Base-by-base conservation (phyloP, 176 grass and related monocot species). In the Microstegium vimineum region DNA sequence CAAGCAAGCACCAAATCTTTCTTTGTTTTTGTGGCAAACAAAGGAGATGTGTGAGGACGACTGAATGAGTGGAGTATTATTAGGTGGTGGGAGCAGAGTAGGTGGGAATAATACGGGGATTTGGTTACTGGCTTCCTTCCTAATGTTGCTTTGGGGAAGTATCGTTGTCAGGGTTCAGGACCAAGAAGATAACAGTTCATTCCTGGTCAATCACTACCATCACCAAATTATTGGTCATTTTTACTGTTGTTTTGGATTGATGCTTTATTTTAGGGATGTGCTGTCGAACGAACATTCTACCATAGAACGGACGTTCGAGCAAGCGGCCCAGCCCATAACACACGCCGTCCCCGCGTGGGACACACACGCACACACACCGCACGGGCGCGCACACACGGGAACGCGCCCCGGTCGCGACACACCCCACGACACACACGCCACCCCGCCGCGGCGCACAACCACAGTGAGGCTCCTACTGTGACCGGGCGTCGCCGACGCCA, bases 61-160 rank as follows among this genome's bases (percentile, higher is more conserved):
- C 25, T 62, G 64, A 35, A 49, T 54, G 78, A 49, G 30, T 16
- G 62, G 64, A 77, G 25, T 28, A 66, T 73, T 78, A 47, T 90
- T 73, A 26, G 45, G 73, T 77, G 54, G 42, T 30, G 70, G 77
- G 77, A 60, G 31, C 72, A 76, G 62, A 35, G 64, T 61, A 78
- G 83, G 36, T 38, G 66, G 59, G 84, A 71, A 73, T 2, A 10
- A 85, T 72, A 10, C 41, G 40, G 28, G 47, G 27, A 76, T 85
- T 69, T 69, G 51, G 82, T 75, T 36, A 25, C 63, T 59, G 43
- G 45, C 3, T 30, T 62, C 59, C n/a, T n/a, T n/a, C n/a, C n/a
- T 62, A 2, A 62, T 61, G 25, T 73, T 77, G 78, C 32, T 66
- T 59, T 69, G 23, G 8, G 83, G 6, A 31, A 72, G 69, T 11